These are phyloP conservation scores for Pisolithus sp. DNA, from an alignment of 768 basidiomycete species.

Conservation along the genomic window DNA sequence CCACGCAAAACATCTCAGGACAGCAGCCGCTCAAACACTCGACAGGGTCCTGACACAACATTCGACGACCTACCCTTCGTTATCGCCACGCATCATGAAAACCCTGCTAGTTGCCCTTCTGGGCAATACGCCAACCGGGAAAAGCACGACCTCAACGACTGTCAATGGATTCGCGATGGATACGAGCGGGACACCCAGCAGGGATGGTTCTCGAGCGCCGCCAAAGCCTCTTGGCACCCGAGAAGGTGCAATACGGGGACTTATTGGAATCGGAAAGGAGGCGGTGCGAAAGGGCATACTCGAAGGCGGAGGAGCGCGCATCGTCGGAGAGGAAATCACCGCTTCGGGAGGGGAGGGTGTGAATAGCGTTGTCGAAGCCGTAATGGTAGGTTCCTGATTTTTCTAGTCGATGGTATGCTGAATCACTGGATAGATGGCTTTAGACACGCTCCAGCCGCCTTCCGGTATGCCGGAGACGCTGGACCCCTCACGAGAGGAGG, in stretches of 20 bases:
- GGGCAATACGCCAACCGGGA: constrained; percentile 11
- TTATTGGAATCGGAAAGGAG: constrained; percentile 80
- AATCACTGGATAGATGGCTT: constrained; percentile 44
- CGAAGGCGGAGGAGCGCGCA: constrained; percentile 71
- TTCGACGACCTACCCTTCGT: constrained; percentile 82
- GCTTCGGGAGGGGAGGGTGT: constrained; percentile 26
- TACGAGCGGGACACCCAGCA: constrained; percentile 26
- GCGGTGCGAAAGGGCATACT: constrained; percentile 78
- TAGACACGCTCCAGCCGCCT: constrained; percentile 51
- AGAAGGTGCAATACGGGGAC: constrained; percentile 84
- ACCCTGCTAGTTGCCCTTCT: constrained; percentile 85
- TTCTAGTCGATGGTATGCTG: neutral
- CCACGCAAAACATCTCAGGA: constrained; percentile 69
- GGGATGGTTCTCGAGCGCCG: constrained; percentile 29
- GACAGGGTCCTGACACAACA: constrained; percentile 76
- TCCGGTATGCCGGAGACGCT: constrained; percentile 56
- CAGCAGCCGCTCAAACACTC: constrained; percentile 76
- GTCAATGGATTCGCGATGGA: constrained; percentile 23
- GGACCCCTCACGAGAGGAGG: constrained; percentile 41
- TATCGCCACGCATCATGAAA: constrained; percentile 87
- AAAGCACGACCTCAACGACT: constrained; percentile 9
- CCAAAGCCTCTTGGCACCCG: constrained; percentile 73
- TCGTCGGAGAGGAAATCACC: constrained; percentile 63
- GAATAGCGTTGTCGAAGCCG: constrained; percentile 47
- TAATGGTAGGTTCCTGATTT: constrained; percentile 41